A percentile compares a stretch with the other conserved stretches of the same genome.
Conservation (phyloP, 768 basidiomycete species). For the Macrolepiota dolichaula region DNA sequence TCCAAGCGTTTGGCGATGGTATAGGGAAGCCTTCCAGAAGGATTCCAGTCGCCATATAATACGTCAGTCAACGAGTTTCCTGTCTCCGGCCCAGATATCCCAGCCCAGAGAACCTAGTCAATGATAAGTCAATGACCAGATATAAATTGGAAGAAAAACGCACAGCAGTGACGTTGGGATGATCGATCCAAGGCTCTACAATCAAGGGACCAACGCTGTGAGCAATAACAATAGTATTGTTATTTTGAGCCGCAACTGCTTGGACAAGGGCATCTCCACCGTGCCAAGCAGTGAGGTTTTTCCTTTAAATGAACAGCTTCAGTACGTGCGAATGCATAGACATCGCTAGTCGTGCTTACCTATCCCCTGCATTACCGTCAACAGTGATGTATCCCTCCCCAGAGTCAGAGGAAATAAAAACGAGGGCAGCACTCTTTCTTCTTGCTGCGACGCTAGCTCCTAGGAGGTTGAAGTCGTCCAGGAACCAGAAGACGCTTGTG, state of each 20-base stretch:
- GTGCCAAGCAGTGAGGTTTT: conserved; percentile 74
- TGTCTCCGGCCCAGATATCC: conserved; percentile 62
- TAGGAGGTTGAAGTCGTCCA: conserved; percentile 65
- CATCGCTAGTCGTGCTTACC: conserved; percentile 29
- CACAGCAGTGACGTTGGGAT: conserved; percentile 71
- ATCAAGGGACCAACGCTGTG: conserved; percentile 63
- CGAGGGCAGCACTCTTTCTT: conserved; percentile 62
- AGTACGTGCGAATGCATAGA: neutral
- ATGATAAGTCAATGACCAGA: conserved; percentile 12
- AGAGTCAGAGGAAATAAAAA: conserved; percentile 81
- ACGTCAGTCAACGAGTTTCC: conserved; percentile 73
- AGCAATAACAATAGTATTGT: conserved; percentile 70
- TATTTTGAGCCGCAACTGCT: conserved; percentile 62
- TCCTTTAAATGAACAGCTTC: conserved; percentile 24
- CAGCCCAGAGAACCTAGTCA: conserved; percentile 58
- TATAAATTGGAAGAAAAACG: conserved; percentile 35
- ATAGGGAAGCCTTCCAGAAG: conserved; percentile 67
- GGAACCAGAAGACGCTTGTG: conserved; percentile 62
- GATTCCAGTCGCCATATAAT: conserved; percentile 67
- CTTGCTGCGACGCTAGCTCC: conserved; percentile 45
- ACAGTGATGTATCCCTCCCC: conserved; percentile 83
- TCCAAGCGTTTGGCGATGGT: conserved; percentile 60
- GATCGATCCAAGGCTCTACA: conserved; percentile 65
- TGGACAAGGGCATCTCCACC: conserved; percentile 68
- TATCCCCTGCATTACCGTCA: conserved; percentile 78